These are phyloP conservation scores for Symbiodinium pilosum DNA, from an alignment of 73 alveolate species.

Conservation along the genomic window DNA sequence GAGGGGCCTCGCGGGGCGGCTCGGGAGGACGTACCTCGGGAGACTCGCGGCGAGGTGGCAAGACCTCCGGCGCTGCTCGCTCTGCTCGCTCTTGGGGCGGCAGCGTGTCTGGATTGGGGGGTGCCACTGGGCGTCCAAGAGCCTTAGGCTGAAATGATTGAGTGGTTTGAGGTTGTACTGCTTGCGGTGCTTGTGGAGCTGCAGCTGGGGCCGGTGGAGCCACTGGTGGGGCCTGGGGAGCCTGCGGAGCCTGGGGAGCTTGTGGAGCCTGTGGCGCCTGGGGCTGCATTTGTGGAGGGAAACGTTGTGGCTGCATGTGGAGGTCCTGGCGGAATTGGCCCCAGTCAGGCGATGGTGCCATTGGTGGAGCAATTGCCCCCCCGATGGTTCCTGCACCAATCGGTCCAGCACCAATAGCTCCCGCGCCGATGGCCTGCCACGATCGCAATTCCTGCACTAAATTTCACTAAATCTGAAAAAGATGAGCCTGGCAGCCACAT, in stretches of 20 bases:
- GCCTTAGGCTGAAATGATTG: slow-evolving; percentile 55
- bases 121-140: slow-evolving; percentile 30
- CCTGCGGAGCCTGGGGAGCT: background rate
- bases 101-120: slow-evolving; percentile 17
- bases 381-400: slow-evolving; percentile 30
- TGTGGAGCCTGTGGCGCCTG: background rate
- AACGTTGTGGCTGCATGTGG: background rate
- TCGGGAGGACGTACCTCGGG: slow-evolving; percentile 37
- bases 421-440: slow-evolving; percentile 69
- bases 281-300: background rate
- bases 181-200: background rate
- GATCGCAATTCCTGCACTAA: too few species aligned
- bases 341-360: slow-evolving; percentile 52
- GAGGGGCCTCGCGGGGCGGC: slow-evolving; percentile 64
- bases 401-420: slow-evolving; percentile 46
- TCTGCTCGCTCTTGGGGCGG: background rate
- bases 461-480: too few species aligned
- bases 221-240: background rate
- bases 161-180: background rate
- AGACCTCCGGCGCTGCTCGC: slow-evolving; percentile 28
- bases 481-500: background rate
- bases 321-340: slow-evolving; percentile 29
- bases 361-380: slow-evolving; percentile 68
- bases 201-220: background rate
- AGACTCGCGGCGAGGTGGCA: slow-evolving; percentile 22